Evolutionary conservation across 768 basidiomycete genomes (phyloP).

Genomic region (Auricularia sp.): DNA sequence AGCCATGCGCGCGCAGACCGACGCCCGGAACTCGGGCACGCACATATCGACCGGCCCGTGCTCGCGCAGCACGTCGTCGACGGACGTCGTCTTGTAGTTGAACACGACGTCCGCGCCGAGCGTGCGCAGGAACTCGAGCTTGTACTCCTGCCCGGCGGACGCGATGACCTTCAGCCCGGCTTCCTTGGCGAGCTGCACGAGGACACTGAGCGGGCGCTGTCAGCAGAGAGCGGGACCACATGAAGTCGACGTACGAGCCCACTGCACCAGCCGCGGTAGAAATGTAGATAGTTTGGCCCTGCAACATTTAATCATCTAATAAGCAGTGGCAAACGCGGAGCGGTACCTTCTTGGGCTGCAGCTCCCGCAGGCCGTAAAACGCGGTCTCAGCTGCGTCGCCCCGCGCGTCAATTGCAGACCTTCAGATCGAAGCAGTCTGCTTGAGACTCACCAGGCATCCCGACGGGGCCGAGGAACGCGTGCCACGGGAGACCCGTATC

Average conservation of each 20-base stretch:
- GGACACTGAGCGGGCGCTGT: background rate
- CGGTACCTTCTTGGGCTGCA: too few relatives aligned
- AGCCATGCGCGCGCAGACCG: background rate
- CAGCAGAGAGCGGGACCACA: background rate
- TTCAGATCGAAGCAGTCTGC: accelerated
- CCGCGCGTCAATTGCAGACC: too few relatives aligned
- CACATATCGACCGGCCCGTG: constrained; percentile 28
- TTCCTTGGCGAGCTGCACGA: constrained; percentile 31
- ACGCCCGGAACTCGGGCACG: background rate
- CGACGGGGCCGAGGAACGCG: constrained; percentile 38
- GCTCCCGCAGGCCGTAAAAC: too few relatives aligned
- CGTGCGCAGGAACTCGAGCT: constrained; percentile 27
- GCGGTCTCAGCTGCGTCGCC: too few relatives aligned
- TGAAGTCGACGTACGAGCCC: background rate
- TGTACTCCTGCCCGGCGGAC: constrained; percentile 31
- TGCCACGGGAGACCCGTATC: constrained; percentile 39
- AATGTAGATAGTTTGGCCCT: background rate
- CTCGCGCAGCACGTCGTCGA: constrained; percentile 23
- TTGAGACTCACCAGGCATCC: constrained; percentile 25
- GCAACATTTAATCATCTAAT: background rate
- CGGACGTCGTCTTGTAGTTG: constrained; percentile 24
- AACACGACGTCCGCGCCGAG: constrained; percentile 30
- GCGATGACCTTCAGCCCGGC: constrained; percentile 34
- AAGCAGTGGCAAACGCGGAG: too few relatives aligned
- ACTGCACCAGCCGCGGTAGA: background rate